Conservation (phyloP, 2,329 filamentous ascomycete species). For the Xylaria sp. region DNA sequence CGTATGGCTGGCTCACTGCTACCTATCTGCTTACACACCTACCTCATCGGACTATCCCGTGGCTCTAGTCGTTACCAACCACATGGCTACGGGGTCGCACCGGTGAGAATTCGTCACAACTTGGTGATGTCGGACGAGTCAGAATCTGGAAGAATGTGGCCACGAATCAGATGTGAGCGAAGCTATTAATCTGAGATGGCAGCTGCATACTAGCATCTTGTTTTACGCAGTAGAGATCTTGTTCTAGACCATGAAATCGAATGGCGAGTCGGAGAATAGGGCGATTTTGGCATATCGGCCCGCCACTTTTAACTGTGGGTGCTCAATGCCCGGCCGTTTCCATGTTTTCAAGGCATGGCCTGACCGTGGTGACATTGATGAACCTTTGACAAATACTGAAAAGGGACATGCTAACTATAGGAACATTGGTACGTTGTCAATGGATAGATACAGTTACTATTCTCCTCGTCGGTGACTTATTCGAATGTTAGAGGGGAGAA, state of each 20-base stretch:
- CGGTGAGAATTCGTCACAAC: conserved; percentile 9
- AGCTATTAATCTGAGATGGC: not conserved
- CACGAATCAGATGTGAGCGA: conserved; percentile 13
- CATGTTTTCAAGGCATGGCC: not conserved
- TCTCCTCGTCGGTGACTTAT: too few species aligned
- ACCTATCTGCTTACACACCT: too few species aligned
- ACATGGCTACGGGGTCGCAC: not conserved
- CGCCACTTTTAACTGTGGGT: not conserved
- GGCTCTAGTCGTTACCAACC: not conserved
- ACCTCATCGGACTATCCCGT: not conserved
- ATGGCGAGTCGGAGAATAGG: conserved; percentile 17
- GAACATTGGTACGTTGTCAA: too few species aligned
- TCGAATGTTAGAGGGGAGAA: too few species aligned
- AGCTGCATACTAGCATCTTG: too few species aligned
- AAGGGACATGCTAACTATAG: too few species aligned
- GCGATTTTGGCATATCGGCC: conserved; percentile 7
- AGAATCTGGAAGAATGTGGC: not conserved
- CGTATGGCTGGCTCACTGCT: too few species aligned
- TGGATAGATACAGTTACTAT: too few species aligned
- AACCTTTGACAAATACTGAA: not conserved
- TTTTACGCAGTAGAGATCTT: too few species aligned
- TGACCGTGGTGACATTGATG: not conserved
- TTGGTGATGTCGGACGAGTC: not conserved
- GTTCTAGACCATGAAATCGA: conserved; percentile 11
- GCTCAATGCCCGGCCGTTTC: not conserved